A percentile compares a stretch with the other conserved stretches of the same genome.
Evolutionary conservation across 306 rosid genomes (phyloP).

Genomic region (Vachellia pachyceras): DNA sequence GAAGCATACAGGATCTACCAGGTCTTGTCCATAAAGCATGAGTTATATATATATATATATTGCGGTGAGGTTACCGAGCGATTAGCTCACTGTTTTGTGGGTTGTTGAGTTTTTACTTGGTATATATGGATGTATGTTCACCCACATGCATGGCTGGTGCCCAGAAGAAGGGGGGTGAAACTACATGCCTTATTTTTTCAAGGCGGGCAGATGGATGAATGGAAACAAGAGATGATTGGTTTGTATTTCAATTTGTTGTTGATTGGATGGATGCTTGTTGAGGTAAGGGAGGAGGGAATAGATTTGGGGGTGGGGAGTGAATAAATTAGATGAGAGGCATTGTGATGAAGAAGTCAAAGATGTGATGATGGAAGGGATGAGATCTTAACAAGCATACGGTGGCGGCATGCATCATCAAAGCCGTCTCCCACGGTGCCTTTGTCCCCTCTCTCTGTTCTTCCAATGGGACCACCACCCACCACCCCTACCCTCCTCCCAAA

Average conservation of each 20-base stretch:
- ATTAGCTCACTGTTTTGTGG: not conserved
- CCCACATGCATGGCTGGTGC: not conserved
- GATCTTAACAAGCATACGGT: not conserved
- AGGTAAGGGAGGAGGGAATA: too few relatives aligned
- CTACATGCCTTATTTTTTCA: not conserved
- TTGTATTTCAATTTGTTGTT: too few relatives aligned
- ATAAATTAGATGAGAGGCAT: not conserved
- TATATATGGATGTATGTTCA: too few relatives aligned
- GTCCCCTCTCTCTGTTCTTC: slow-evolving; percentile 41
- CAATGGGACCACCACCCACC: not conserved
- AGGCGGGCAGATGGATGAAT: not conserved
- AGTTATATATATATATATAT: too few relatives aligned
- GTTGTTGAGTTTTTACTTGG: not conserved
- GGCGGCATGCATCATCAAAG: slow-evolving; percentile 24
- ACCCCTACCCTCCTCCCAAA: not conserved
- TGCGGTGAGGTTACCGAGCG: too few relatives aligned
- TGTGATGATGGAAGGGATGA: slow-evolving; percentile 19
- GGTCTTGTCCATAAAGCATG: not conserved
- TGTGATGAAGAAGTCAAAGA: slow-evolving; percentile 18
- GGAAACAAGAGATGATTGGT: too few relatives aligned
- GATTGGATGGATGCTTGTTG: too few relatives aligned
- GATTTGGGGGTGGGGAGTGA: too few relatives aligned
- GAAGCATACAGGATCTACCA: not conserved
- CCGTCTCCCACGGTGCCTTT: slow-evolving; percentile 42
- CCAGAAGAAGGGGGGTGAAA: not conserved